These are phyloP conservation scores for Moniliella sp. DNA, from an alignment of 1,284 basidiomycete genomes.

Conservation along the genomic window DNA sequence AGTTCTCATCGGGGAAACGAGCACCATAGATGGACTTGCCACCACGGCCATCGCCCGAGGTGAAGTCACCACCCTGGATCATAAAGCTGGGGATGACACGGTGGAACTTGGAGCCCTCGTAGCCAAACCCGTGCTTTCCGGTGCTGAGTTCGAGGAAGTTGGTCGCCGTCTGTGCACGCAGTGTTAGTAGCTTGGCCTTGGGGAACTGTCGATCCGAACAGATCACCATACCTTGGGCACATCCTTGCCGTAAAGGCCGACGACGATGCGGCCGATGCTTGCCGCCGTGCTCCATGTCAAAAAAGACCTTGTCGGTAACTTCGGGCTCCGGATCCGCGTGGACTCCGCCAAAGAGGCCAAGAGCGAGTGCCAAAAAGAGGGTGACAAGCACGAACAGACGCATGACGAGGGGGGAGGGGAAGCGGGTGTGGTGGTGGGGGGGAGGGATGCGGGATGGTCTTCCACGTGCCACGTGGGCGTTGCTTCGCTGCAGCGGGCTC, in stretches of 20 bases:
- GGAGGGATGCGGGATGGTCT: too few species aligned
- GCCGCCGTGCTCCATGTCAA: slow-evolving; percentile 28
- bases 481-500: too few species aligned
- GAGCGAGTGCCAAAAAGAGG: too few species aligned
- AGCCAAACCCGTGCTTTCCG: slow-evolving; percentile 55
- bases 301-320: slow-evolving; percentile 23
- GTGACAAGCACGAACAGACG: too few species aligned
- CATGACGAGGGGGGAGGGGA: too few species aligned
- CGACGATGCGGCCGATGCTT: slow-evolving; percentile 20
- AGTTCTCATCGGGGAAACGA: slow-evolving; percentile 25
- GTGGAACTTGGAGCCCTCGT: slow-evolving; percentile 49
- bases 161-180: slow-evolving; percentile 82
- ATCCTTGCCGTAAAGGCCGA: too few species aligned
- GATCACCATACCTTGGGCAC: too few species aligned
- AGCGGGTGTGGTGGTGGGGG: too few species aligned
- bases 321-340: slow-evolving; percentile 3
- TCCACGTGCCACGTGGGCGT: too few species aligned
- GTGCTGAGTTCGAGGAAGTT: slow-evolving; percentile 40
- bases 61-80: slow-evolving; percentile 53
- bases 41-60: slow-evolving; percentile 32
- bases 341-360: slow-evolving; percentile 1
- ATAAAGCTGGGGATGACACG: slow-evolving; percentile 47
- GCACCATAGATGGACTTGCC: slow-evolving; percentile 34
- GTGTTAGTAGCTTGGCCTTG: too few species aligned
- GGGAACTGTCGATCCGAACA: too few species aligned